Evolutionary conservation across 2,329 filamentous ascomycete species (phyloP).

Genomic region (Cladophialophora exuberans): DNA sequence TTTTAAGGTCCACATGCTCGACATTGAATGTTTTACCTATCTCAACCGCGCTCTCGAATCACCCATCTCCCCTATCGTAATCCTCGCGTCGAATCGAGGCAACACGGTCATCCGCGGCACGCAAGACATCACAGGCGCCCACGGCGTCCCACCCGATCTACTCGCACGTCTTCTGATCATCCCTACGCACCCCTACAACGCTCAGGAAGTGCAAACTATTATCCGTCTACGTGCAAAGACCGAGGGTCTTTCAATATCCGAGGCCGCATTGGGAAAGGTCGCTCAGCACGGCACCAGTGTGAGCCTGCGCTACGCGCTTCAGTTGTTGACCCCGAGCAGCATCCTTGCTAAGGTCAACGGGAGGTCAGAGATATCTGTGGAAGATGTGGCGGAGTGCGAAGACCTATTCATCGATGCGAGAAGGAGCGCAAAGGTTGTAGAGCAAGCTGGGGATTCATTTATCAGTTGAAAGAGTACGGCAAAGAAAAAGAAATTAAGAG

Average conservation of each 20-base stretch:
- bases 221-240: conserved; percentile 81
- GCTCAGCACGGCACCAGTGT: conserved; percentile 85
- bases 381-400: conserved; percentile 79
- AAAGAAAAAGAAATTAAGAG: background rate
- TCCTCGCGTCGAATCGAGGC: conserved; percentile 95
- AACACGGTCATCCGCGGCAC: conserved; percentile 91
- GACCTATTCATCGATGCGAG: conserved; percentile 82
- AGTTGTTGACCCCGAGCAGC: conserved; percentile 85
- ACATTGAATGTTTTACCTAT: conserved; percentile 98
- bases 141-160: conserved; percentile 93
- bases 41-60: conserved; percentile 97
- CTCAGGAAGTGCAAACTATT: conserved; percentile 90
- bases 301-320: conserved; percentile 88
- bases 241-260: conserved; percentile 77
- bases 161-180: conserved; percentile 93
- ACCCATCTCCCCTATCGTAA: conserved; percentile 91
- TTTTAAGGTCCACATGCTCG: conserved; percentile 92
- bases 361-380: conserved; percentile 73
- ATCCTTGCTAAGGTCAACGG: conserved; percentile 88
- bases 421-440: conserved; percentile 72
- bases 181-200: conserved; percentile 86
- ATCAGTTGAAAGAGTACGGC: conserved; percentile 56
- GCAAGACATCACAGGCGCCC: conserved; percentile 75
- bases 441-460: conserved; percentile 67
- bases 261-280: conserved; percentile 84